Evolutionary conservation across 768 basidiomycete species (phyloP), one percentile per base, ranked within the genome.

Genomic region (Rhizopogon vulgaris): DNA sequence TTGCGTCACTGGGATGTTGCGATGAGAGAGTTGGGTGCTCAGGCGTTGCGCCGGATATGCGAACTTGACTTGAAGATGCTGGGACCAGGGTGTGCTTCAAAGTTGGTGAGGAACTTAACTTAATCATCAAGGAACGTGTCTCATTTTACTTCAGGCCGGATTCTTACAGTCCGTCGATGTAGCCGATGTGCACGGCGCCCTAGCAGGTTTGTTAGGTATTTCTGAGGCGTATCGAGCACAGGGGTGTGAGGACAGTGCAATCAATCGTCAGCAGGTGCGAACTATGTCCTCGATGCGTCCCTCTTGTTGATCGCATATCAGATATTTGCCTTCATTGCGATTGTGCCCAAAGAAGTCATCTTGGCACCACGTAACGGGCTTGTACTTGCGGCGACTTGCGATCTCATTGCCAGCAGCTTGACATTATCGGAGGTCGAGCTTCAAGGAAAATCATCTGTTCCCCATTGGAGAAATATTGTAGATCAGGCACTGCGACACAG

Each of bases 1-100:
- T 61, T 95, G 49, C 76, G 88, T 48, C 95, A 98, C 67, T 97
- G 94, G 94, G 94, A 97, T 62, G 66, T 78, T 3, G 67, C 77
- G 24, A 87, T 98, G 81, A 78, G 94, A 51, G 76, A 80, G 50
- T 71, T 92, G 10, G 90, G 84, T 22, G 82, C 93, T 7, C 77
- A 84, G 59, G 87, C 94, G 10, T 70, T 96, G 51, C 75, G 82
- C 40, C 70, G 72, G 12, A 78, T 96, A 48, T 87, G 86, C 59
- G 70, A 79, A 45, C 64, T 79, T 30, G 82, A 90, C 63, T 71
- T 87, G 11, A 54, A 66, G 12, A 66, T 47, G 15, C 69, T 90
- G 10, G 84, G 80, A 0, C 78, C 79, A 18, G 49, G 60, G 63
- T 55, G 76, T 74, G 38, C 73, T 72, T 56, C 59, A 15, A 77